Base-by-base conservation (phyloP, 257 asterid species). In the Asclepias syriaca region DNA sequence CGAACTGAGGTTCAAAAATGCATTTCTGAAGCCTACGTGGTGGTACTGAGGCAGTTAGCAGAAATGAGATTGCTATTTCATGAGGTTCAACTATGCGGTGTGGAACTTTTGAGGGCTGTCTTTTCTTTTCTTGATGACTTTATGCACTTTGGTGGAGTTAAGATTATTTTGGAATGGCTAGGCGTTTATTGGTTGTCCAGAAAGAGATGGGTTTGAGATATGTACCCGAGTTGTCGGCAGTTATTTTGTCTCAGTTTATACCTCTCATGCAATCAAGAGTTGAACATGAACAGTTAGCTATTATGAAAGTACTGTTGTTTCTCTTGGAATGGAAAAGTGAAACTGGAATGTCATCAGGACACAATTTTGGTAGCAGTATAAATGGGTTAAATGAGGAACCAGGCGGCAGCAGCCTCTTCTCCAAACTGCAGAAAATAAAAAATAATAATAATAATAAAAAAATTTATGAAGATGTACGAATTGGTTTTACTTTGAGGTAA, bases 221-320 rank as follows among this genome's bases (percentile, higher is more conserved):
- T 78, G 67, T 77, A 63, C 75, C 85, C 43, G 89, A 84, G 69
- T 77, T 81, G 65, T 82, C 91, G 4, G 82, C 96, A 70, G 84
- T 84, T 80, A 70, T 78, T 68, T 74, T 89, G 67, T 82, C 88
- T 80, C 75, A 88, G 79, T 87, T 91, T 73, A 75, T 82, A 65
- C 84, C 83, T 74, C 89, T 95, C 77, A 74, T 80, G 60, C 86
- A 87, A 75, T 84, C 91, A n/a, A 93, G 91, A 81, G 85, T 95
- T 71, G 99, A 95, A 78, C 99, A 95, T 15, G 99, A 95, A 77
- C 98, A 92, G 72, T 75, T 84, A 83, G 78, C 92, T 78, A 74
- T 74, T 66, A 75, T 87, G 81, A 88, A 81, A 75, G 79, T 92
- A 75, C 72, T 81, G 72, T 78, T 82, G 78, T 85, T 90, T 77